phyloP scores from a whole-genome alignment of 306 rosid species.

The Malus fusca region DNA sequence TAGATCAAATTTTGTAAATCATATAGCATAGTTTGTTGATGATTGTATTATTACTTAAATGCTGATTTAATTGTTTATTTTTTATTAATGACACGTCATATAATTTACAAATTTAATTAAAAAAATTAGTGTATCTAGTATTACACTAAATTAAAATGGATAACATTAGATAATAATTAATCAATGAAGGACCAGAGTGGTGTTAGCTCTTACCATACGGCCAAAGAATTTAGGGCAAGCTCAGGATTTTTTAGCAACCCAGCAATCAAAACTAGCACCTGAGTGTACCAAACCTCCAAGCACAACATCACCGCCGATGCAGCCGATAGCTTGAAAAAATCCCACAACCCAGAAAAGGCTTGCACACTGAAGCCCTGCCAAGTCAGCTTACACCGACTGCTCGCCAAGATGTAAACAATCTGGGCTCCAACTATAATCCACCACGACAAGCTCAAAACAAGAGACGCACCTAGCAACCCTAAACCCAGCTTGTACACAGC shows the following conservation, averaged over 20 bases:
- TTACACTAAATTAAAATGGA: background rate
- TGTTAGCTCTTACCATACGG: constrained; percentile 41
- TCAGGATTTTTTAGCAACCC: constrained; percentile 58
- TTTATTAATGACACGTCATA: no score
- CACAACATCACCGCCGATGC: constrained; percentile 81
- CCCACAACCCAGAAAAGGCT: constrained; percentile 47
- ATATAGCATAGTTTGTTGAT: no score
- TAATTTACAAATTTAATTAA: no score
- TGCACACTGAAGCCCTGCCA: constrained; percentile 47
- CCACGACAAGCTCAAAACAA: constrained; percentile 66
- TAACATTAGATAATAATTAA: background rate
- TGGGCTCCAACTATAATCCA: constrained; percentile 66
- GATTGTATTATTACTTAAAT: no score
- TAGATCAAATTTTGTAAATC: no score
- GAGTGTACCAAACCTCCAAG: constrained; percentile 68
- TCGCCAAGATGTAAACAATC: constrained; percentile 27
- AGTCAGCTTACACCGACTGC: constrained; percentile 25
- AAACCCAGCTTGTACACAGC: constrained; percentile 36
- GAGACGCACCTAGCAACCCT: constrained; percentile 52
- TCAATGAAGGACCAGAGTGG: background rate
- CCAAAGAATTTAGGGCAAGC: constrained; percentile 52
- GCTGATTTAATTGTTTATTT: no score
- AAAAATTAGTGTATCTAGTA: no score
- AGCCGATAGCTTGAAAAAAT: constrained; percentile 42
- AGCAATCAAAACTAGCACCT: constrained; percentile 53